Conservation (phyloP, 176 grass and related monocot genomes). For the Carex kokanica region DNA sequence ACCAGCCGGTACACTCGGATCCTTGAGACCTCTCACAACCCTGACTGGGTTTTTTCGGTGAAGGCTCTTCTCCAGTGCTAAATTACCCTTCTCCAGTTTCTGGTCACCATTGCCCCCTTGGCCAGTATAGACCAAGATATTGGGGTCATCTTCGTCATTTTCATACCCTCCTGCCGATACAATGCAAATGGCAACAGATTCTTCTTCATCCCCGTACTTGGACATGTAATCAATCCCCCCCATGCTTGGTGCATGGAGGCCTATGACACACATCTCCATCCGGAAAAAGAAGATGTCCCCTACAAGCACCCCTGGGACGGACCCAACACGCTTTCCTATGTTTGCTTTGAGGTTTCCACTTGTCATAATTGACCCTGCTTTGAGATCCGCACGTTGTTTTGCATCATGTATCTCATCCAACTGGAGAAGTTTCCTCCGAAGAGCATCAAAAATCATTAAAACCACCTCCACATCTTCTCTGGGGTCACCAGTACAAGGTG, state of each 20-base stretch:
- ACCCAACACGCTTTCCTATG: conserved; percentile 50
- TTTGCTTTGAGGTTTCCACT: conserved; percentile 60
- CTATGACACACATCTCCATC: conserved; percentile 79
- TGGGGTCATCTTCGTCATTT: conserved; percentile 74
- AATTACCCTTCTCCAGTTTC: conserved; percentile 88
- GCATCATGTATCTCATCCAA: conserved; percentile 59
- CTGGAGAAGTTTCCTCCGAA: conserved; percentile 76
- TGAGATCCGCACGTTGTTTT: conserved; percentile 60
- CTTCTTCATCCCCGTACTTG: conserved; percentile 57
- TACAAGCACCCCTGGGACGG: conserved; percentile 66
- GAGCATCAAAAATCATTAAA: conserved; percentile 79
- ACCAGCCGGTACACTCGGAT: conserved; percentile 46
- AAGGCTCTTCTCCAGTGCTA: conserved; percentile 77
- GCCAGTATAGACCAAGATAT: conserved; percentile 71
- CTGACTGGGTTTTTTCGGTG: conserved; percentile 69
- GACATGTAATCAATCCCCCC: conserved; percentile 91
- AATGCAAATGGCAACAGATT: conserved; percentile 80
- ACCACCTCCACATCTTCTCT: conserved; percentile 61
- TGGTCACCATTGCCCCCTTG: conserved; percentile 80
- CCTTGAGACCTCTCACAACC: conserved; percentile 74
- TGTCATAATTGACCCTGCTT: conserved; percentile 58
- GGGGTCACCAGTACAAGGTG: conserved; percentile 42
- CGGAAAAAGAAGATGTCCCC: conserved; percentile 97
- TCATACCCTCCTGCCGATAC: conserved; percentile 86
- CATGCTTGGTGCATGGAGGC: conserved; percentile 84